A percentile compares a stretch with the other conserved stretches of the same genome.
phyloP scores from a whole-genome alignment of 2,329 filamentous ascomycete genomes.

The Sordariomycetes sp. region DNA sequence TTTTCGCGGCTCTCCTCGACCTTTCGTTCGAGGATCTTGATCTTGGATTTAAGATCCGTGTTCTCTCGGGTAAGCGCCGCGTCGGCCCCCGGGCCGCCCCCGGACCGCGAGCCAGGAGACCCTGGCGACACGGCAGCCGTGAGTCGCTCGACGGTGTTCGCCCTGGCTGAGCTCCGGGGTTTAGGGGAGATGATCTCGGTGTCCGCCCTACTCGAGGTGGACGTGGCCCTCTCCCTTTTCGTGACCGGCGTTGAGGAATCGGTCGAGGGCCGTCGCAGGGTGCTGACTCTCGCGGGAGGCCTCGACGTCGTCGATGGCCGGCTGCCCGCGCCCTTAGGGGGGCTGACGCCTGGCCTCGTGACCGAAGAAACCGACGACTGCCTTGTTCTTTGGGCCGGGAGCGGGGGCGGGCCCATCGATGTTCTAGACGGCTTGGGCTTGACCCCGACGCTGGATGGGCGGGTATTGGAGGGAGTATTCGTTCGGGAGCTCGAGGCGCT shows the following conservation, averaged over 20 bases:
- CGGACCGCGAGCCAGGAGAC: slow-evolving; percentile 10
- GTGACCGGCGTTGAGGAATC: slow-evolving; percentile 26
- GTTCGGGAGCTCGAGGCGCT: slow-evolving; percentile 49
- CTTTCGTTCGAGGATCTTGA: slow-evolving; percentile 80
- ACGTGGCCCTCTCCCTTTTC: slow-evolving; percentile 18
- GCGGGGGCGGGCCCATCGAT: slow-evolving; percentile 55
- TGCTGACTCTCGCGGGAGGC: slow-evolving; percentile 9
- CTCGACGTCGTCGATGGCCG: slow-evolving; percentile 15
- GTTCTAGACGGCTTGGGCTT: slow-evolving; percentile 45
- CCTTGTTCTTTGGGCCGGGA: slow-evolving; percentile 31
- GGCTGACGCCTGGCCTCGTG: slow-evolving; percentile 2
- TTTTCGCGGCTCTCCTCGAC: slow-evolving; percentile 74
- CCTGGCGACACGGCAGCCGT: slow-evolving; percentile 23
- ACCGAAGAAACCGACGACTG: slow-evolving; percentile 17
- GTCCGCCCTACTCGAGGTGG: slow-evolving; percentile 37
- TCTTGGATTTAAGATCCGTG: slow-evolving; percentile 78
- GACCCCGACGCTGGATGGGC: slow-evolving; percentile 25
- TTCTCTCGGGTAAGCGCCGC: slow-evolving; percentile 50
- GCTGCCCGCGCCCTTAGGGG: slow-evolving; percentile 2
- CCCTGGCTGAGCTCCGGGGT: slow-evolving; percentile 35
- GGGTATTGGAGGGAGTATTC: slow-evolving; percentile 46
- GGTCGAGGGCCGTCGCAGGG: slow-evolving; percentile 27
- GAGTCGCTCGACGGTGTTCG: slow-evolving; percentile 37
- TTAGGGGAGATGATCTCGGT: slow-evolving; percentile 35
- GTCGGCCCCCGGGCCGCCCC: slow-evolving; percentile 29